A percentile compares a stretch with the other conserved stretches of the same genome.
Evolutionary conservation across 176 grass and related monocot species (phyloP).

Genomic region (Avena sativa): DNA sequence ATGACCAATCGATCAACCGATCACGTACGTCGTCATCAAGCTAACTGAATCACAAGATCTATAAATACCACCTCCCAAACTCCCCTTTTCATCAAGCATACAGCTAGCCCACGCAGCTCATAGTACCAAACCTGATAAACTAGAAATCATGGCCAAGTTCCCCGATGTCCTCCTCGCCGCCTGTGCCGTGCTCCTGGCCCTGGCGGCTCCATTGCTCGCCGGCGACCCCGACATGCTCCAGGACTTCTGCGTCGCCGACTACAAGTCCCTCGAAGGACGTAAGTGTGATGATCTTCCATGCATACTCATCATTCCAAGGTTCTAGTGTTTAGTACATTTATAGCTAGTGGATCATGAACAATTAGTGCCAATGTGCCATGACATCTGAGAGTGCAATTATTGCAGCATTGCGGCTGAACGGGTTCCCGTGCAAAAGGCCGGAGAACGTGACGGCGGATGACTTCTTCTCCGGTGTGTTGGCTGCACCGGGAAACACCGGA

Average conservation of each 20-base stretch:
- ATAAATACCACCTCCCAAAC: conserved; percentile 12
- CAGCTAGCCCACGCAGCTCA: neutral
- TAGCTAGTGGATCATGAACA: neutral
- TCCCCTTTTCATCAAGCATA: neutral
- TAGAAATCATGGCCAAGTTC: neutral
- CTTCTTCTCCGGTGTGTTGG: conserved; percentile 66
- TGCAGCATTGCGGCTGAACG: conserved; percentile 59
- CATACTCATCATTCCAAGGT: too few species aligned
- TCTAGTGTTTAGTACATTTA: neutral
- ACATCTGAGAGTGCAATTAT: neutral
- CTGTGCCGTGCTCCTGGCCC: conserved; percentile 28
- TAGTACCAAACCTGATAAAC: neutral
- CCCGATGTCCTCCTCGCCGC: neutral
- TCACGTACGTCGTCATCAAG: neutral
- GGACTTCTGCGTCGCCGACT: conserved; percentile 77
- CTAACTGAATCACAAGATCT: neutral
- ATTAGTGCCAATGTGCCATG: neutral
- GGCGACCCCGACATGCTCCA: conserved; percentile 76
- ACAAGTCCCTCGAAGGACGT: conserved; percentile 46
- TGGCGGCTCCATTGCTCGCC: conserved; percentile 35
- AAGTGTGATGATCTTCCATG: conserved; percentile 7
- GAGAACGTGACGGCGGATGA: conserved; percentile 57
- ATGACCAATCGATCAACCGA: neutral
- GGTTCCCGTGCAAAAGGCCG: conserved; percentile 65
- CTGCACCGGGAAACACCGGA: conserved; percentile 30